Base-by-base conservation (phyloP, 2,329 filamentous ascomycete species). In the Pestalotiopsis sp. region DNA sequence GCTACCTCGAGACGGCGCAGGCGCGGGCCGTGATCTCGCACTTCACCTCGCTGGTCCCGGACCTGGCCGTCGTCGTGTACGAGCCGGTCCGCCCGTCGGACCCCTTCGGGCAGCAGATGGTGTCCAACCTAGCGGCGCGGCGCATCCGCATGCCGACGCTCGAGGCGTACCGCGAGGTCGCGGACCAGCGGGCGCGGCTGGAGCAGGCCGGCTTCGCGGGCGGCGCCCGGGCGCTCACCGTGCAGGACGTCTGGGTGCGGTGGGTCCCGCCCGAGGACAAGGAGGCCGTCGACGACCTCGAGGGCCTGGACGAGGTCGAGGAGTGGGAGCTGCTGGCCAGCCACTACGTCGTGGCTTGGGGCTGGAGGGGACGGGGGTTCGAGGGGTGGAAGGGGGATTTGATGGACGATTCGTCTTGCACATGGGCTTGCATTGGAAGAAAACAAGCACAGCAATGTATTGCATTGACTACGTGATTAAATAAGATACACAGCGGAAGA, bases 221-320 rank as follows among this genome's bases (percentile, higher is more conserved):
- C 5, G 73, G 72, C 4, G 80, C 79, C 1, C 77, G 76, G n/a
- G 81, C 81, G 45, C 78, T 81, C 64, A 86, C 85, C 0, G 81
- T 89, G 52, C 80, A 84, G 66, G 74, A 78, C n/a, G 88, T 97
- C 49, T 98, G 93, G 91, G 86, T 91, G 65, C 81, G 81, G 1
- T 98, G 95, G 94, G 84, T 97, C 3, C 76, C 78, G 0, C 77
- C 84, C 0, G 82, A 83, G 2, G 95, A 98, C 80, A 95, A 93
- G 80, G 91, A 93, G 75, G 85, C 95, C 62, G 89, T 98, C 1
- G 91, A 95, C 71, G 80, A 83, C 12, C 79, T 98, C 31, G 95
- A 99, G 79, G 94, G 96, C 75, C 80, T 99, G 71, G 96, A 99
- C 81, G 96, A 99, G 81, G 87, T 98, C 27, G 96, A 99, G 80